These are phyloP conservation scores for Ulvella scutata DNA, from an alignment of 139 green algal genomes.

Conservation along the genomic window DNA sequence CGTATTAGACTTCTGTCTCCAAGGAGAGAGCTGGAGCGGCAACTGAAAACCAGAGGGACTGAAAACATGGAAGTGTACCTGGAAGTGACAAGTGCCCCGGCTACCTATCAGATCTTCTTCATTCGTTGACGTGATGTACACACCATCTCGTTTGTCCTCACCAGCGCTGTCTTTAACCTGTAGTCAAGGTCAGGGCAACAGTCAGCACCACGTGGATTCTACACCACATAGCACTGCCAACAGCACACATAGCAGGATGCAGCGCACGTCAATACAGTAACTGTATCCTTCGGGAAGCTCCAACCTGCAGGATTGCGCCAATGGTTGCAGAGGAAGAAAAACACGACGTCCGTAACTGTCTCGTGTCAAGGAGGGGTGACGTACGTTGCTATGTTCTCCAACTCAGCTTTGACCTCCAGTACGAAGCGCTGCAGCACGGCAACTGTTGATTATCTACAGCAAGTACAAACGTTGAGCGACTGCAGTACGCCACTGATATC, in stretches of 20 bases:
- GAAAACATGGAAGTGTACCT: not conserved
- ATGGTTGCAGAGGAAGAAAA: no score
- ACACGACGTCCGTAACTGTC: not conserved
- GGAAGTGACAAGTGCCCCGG: not conserved
- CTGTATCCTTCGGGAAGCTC: not conserved
- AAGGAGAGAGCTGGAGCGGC: not conserved
- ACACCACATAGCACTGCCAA: not conserved
- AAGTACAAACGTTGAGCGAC: no score
- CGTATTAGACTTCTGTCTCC: not conserved
- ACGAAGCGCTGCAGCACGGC: no score
- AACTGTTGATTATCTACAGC: no score
- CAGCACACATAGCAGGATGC: not conserved
- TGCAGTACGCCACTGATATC: no score
- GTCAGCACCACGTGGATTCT: not conserved
- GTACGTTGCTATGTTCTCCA: not conserved
- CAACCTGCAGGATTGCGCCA: not conserved
- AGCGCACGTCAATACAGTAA: not conserved
- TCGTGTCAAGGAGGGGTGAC: not conserved
- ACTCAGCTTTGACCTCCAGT: not conserved
- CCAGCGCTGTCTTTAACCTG: not conserved
- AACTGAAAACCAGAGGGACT: not conserved
- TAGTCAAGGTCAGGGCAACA: not conserved
- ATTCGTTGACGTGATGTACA: not conserved
- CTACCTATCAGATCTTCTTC: not conserved
- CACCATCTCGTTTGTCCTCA: not conserved